Base-by-base conservation (phyloP, 306 rosid species). In the Malus orientalis region DNA sequence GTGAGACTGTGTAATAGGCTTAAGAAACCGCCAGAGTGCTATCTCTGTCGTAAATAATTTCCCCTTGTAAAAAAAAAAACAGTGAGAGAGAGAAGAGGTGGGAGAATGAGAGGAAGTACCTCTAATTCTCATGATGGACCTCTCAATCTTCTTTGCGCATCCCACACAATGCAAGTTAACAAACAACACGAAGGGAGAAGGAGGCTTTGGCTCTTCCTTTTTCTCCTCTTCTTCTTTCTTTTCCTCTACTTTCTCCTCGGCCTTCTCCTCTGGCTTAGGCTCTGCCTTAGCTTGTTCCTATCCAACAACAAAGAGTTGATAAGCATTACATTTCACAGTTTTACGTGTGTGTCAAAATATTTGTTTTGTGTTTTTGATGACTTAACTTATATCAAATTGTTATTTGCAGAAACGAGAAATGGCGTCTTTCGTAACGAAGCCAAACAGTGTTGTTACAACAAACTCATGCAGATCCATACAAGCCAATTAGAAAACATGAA, bases 141-240 rank as follows among this genome's bases (percentile, higher is more conserved):
- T 91, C 70, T 93, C 88, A 77, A 91, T 91, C 78, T 93, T 93
- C 93, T 88, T 93, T 25, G 97, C 92, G 65, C 96, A 93, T 15
- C 98, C 97, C 40, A 80, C 80, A 80, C 98, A 93, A 83, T 93
- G 98, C 83, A 93, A 87, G 90, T 93, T 90, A 60, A 93, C 89
- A 80, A 69, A 81, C 77, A 93, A 71, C 65, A 93, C 91, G 75
- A 88, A 84, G 3, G 92, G 90, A 65, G 89, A 58, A 69, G 88
- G 88, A 60, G 96, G 90, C 55, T 81, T 88, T 51, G 89, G 84
- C 78, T 87, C 86, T 80, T 87, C 91, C 75, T 86, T 83, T 69
- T 89, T 83, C 74, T 89, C 89, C 68, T 65, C 89, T 59, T 65
- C 70, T n/a, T 81, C 74, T 32, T 64, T 61, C 16, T 74, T 73